phyloP scores from a whole-genome alignment of 495 filamentous ascomycete genomes.

The Zalerion maritima region DNA sequence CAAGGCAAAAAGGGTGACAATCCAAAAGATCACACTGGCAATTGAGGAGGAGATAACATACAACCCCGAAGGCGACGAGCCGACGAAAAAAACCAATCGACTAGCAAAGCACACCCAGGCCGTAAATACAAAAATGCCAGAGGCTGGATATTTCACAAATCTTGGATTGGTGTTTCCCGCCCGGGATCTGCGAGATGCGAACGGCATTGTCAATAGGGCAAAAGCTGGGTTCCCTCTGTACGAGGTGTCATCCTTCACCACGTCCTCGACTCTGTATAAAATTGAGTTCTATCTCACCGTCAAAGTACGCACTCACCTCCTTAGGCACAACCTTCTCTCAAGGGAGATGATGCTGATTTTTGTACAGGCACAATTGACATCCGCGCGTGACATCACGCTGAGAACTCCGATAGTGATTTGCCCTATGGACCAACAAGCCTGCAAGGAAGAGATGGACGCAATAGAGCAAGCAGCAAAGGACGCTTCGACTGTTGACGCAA shows the following conservation, averaged over 20 bases:
- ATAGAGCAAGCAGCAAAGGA: conserved; percentile 93
- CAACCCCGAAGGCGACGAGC: conserved; percentile 97
- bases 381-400: conserved; percentile 75
- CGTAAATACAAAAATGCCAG: conserved; percentile 70
- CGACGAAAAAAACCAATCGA: conserved; percentile 75
- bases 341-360: conserved; percentile 10
- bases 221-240: conserved; percentile 84
- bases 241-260: conserved; percentile 79
- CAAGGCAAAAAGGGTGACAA: conserved; percentile 85
- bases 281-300: conserved; percentile 94
- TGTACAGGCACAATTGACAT: conserved; percentile 72
- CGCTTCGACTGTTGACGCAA: conserved; percentile 67
- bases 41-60: conserved; percentile 97
- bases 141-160: conserved; percentile 79
- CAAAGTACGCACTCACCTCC: conserved; percentile 45
- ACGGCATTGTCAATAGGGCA: conserved; percentile 74
- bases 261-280: conserved; percentile 86
- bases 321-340: not conserved
- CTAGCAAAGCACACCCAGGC: conserved; percentile 71
- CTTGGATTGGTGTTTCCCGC: conserved; percentile 82
- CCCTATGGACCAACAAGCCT: conserved; percentile 84
- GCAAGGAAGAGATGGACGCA: conserved; percentile 95
- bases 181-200: conserved; percentile 74
- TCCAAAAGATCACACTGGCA: conserved; percentile 80
- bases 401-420: conserved; percentile 94